Conservation (phyloP, 2,329 filamentous ascomycete species). For the Colletotrichum spaethianum region DNA sequence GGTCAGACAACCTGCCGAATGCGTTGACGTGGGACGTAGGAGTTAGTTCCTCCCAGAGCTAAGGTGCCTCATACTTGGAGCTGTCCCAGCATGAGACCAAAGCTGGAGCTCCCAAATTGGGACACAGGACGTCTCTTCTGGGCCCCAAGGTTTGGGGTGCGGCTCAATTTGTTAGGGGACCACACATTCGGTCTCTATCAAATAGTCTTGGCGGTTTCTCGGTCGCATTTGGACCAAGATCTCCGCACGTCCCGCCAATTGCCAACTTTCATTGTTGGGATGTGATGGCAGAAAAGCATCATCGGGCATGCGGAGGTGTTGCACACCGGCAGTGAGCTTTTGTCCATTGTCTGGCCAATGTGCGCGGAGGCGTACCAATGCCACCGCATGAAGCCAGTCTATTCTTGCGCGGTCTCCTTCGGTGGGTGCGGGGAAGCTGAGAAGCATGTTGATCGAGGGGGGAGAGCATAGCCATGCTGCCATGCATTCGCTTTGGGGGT, state of each 20-base stretch:
- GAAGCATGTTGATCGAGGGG: conserved; percentile 35
- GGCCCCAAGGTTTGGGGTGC: conserved; percentile 9
- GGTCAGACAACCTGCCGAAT: neutral
- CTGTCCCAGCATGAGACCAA: neutral
- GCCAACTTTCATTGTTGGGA: neutral
- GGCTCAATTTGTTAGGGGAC: conserved; percentile 20
- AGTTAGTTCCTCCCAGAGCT: conserved; percentile 10
- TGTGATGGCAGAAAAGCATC: neutral
- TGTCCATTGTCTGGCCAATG: conserved; percentile 4
- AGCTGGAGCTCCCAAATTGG: conserved; percentile 27
- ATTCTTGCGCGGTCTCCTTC: conserved; percentile 2
- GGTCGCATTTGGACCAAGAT: neutral
- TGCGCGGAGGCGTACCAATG: conserved; percentile 7
- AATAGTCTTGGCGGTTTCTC: neutral
- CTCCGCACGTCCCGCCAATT: neutral
- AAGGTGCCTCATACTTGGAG: conserved; percentile 1
- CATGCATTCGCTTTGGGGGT: conserved; percentile 28
- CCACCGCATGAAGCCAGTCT: conserved; percentile 22
- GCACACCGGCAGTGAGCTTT: conserved; percentile 27
- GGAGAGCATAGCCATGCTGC: conserved; percentile 33
- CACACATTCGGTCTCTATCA: neutral
- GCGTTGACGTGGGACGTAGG: neutral
- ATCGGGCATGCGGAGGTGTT: conserved; percentile 33
- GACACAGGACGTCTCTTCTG: conserved; percentile 2
- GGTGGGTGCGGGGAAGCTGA: conserved; percentile 36